Conservation (phyloP, 805 yeast genomes). For the Naumovozyma dairenensis region DNA sequence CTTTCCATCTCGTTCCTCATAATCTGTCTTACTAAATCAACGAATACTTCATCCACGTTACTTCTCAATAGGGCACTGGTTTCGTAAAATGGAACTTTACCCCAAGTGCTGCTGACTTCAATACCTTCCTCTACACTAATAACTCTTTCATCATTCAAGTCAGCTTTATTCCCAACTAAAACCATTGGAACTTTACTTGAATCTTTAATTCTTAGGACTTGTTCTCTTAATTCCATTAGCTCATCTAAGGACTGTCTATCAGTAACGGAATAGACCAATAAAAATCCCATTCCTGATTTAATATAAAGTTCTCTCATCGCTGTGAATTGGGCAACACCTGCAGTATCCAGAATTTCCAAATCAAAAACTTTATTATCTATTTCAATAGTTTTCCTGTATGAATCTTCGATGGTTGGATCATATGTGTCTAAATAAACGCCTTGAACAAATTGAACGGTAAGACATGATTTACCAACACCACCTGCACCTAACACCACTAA, state of each 20-base stretch:
- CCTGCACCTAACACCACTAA: slow-evolving; percentile 93
- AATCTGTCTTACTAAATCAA: slow-evolving; percentile 81
- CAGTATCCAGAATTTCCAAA: slow-evolving; percentile 82
- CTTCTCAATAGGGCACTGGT: slow-evolving; percentile 86
- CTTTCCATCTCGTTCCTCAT: slow-evolving; percentile 32
- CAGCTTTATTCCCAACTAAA: slow-evolving; percentile 85
- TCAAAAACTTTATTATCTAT: slow-evolving; percentile 83
- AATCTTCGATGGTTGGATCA: slow-evolving; percentile 96
- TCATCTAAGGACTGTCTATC: slow-evolving; percentile 70
- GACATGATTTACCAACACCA: slow-evolving; percentile 92
- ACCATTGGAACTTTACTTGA: slow-evolving; percentile 73
- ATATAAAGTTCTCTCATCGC: slow-evolving; percentile 89
- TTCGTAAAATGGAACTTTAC: slow-evolving; percentile 83
- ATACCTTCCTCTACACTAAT: slow-evolving; percentile 75
- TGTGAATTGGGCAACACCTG: slow-evolving; percentile 90
- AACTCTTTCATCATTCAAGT: slow-evolving; percentile 64
- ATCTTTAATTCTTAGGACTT: slow-evolving; percentile 76
- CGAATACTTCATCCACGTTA: slow-evolving; percentile 84
- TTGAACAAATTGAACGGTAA: slow-evolving; percentile 87
- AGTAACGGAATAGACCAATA: slow-evolving; percentile 78
- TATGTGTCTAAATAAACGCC: slow-evolving; percentile 83
- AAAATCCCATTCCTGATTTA: slow-evolving; percentile 82
- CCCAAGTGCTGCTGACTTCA: slow-evolving; percentile 76
- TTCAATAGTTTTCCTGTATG: slow-evolving; percentile 80
- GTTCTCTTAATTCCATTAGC: slow-evolving; percentile 68